Conservation (phyloP, 495 filamentous ascomycete genomes). For the Talaromyces trachyspermus region DNA sequence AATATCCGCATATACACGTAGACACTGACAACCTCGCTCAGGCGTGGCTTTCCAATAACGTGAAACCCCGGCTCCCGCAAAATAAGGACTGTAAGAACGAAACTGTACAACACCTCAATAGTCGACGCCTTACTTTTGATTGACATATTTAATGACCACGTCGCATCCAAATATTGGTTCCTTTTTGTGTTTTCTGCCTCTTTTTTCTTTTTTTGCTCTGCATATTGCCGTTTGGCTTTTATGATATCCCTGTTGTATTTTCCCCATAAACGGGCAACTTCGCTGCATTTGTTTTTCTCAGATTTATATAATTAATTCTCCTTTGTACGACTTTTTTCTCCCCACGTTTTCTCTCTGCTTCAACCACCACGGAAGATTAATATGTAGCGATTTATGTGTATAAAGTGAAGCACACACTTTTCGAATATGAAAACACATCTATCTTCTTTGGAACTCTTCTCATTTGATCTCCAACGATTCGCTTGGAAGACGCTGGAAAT, state of each 20-base stretch:
- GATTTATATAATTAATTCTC: constrained; percentile 16
- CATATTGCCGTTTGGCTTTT: constrained; percentile 15
- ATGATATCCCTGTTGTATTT: constrained; percentile 33
- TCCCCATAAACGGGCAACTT: constrained; percentile 7
- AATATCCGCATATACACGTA: background rate
- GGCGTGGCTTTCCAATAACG: constrained; percentile 90
- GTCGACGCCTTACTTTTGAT: constrained; percentile 3
- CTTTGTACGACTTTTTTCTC: constrained; percentile 9
- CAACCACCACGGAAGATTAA: no score
- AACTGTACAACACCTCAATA: constrained; percentile 5
- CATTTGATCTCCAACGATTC: no score
- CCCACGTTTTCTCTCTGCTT: constrained; percentile 9
- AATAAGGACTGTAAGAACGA: constrained; percentile 21
- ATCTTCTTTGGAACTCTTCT: no score
- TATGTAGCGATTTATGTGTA: no score
- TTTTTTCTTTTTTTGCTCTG: constrained; percentile 2
- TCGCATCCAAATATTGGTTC: constrained; percentile 8
- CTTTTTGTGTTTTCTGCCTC: constrained; percentile 1
- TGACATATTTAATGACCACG: constrained; percentile 8
- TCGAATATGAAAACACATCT: no score
- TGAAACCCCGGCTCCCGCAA: constrained; percentile 59
- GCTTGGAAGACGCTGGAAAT: no score
- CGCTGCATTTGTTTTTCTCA: background rate
- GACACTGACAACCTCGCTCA: constrained; percentile 17
- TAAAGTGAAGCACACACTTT: no score